These are phyloP conservation scores for Solanum chacoense DNA, from an alignment of 305 asterid genomes.

Conservation along the genomic window DNA sequence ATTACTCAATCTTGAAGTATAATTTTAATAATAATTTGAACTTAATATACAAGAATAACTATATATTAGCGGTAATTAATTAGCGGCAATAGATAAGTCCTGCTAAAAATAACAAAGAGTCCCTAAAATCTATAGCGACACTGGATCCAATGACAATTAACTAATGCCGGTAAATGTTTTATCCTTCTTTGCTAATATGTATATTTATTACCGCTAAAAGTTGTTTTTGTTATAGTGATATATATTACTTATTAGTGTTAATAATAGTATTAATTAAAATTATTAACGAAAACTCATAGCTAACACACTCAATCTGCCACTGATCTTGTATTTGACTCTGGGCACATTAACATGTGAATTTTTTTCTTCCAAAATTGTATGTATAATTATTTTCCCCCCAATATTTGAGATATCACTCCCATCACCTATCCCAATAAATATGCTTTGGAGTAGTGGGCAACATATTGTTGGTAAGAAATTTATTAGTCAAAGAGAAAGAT, in stretches of 20 bases:
- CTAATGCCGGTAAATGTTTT: accelerated
- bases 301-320: not conserved
- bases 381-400: not conserved
- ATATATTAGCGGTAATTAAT: not conserved
- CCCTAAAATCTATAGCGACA: not conserved
- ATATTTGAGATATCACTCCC: not conserved
- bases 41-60: not conserved
- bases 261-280: not conserved
- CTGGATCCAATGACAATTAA: too few relatives aligned
- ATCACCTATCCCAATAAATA: not conserved
- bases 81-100: too few relatives aligned
- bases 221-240: too few relatives aligned
- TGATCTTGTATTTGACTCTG: not conserved
- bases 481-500: conserved; percentile 2
- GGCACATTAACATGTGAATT: not conserved
- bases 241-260: too few relatives aligned
- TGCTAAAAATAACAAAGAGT: not conserved
- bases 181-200: not conserved
- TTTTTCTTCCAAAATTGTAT: not conserved
- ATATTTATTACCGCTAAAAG: too few relatives aligned
- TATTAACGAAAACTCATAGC: not conserved
- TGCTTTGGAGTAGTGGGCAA: not conserved
- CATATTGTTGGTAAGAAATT: not conserved
- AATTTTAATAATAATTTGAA: not conserved
- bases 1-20: not conserved